Conservation (phyloP, 1,139 yeast genomes). For the Yamadazyma epiphylla region DNA sequence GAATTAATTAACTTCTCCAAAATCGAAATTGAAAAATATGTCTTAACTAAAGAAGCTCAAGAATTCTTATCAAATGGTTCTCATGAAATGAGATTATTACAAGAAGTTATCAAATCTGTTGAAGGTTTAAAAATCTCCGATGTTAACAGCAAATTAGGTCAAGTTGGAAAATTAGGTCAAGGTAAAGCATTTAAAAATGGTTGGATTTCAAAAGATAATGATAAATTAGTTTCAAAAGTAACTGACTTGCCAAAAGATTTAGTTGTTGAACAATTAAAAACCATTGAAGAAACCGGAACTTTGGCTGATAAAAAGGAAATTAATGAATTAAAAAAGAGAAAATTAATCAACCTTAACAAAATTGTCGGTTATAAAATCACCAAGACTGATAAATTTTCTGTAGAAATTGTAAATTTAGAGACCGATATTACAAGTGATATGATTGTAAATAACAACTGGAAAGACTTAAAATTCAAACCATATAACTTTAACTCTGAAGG, state of each 20-base stretch:
- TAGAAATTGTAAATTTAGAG: slow-evolving; percentile 75
- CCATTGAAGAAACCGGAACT: slow-evolving; percentile 56
- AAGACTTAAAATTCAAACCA: slow-evolving; percentile 81
- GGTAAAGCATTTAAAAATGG: slow-evolving; percentile 98
- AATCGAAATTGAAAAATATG: slow-evolving; percentile 74
- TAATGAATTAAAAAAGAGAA: slow-evolving; percentile 89
- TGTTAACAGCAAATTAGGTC: slow-evolving; percentile 72
- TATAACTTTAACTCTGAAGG: slow-evolving; percentile 97
- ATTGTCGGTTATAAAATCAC: slow-evolving; percentile 68
- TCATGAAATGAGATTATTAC: slow-evolving; percentile 80
- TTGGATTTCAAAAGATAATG: slow-evolving; percentile 90
- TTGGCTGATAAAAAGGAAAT: slow-evolving; percentile 63
- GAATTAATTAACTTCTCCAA: slow-evolving; percentile 74
- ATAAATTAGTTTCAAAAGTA: slow-evolving; percentile 62
- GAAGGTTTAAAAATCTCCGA: slow-evolving; percentile 83
- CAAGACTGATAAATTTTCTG: slow-evolving; percentile 82
- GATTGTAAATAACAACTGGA: slow-evolving; percentile 81
- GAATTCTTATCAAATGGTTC: slow-evolving; percentile 79
- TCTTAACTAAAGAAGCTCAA: slow-evolving; percentile 75
- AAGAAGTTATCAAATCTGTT: slow-evolving; percentile 68
- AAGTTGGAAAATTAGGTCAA: slow-evolving; percentile 87
- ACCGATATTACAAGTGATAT: slow-evolving; percentile 94
- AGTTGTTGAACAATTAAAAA: slow-evolving; percentile 62
- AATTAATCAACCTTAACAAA: slow-evolving; percentile 71
- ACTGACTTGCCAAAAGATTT: slow-evolving; percentile 54